Percentiles rank a stretch among this genome's conserved stretches.
These are phyloP conservation scores for Pythium sp. DNA, from an alignment of 352 stramenopile species.

Conservation along the genomic window DNA sequence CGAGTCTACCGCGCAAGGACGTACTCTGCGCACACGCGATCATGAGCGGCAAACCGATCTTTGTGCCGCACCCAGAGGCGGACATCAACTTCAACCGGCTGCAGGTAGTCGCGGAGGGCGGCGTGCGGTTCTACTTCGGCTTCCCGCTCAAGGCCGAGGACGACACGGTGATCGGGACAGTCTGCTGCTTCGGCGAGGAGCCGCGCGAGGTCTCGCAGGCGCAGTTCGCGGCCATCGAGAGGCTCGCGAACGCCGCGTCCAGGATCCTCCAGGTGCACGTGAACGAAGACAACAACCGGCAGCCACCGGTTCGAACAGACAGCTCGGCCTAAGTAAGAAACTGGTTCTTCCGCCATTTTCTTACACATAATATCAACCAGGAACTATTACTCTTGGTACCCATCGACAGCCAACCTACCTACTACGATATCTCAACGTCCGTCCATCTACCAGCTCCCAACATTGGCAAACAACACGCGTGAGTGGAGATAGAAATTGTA, in stretches of 20 bases:
- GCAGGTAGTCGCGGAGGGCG: conserved; percentile 25
- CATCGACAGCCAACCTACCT: neutral
- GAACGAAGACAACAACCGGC: neutral
- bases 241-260: conserved; percentile 39
- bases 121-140: conserved; percentile 51
- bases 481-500: neutral
- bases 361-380: neutral
- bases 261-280: conserved; percentile 23
- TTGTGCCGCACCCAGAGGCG: conserved; percentile 51
- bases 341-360: neutral
- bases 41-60: conserved; percentile 44
- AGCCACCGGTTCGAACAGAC: neutral
- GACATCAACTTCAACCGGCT: conserved; percentile 48
- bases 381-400: neutral
- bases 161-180: conserved; percentile 38
- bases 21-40: conserved; percentile 56
- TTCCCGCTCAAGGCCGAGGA: conserved; percentile 42
- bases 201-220: conserved; percentile 36
- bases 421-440: neutral
- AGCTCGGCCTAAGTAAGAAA: neutral
- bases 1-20: conserved; percentile 34
- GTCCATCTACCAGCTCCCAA: neutral
- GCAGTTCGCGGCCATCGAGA: conserved; percentile 44
- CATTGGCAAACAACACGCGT: neutral
- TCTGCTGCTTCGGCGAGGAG: conserved; percentile 52